Evolutionary conservation across 2,329 filamentous ascomycete species (phyloP), one percentile per base, ranked within the genome.

Genomic region (Phialophora tarda): DNA sequence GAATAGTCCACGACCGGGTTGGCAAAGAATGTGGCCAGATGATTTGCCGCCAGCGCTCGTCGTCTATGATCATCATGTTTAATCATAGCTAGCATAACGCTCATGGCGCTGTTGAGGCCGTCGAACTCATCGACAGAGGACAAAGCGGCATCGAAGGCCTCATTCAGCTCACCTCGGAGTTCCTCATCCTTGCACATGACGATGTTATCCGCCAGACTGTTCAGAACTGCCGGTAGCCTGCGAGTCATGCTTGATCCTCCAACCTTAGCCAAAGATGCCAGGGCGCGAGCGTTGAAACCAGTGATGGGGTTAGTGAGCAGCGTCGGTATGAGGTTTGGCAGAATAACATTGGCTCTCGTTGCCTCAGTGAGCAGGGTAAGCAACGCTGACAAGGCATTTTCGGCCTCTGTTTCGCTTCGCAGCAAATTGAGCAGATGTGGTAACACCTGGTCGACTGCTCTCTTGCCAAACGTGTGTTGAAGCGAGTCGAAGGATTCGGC

Each of bases 401-500:
- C 91, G 38, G 95, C 95, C 70, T 96, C 88, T 11, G 90, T 88
- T 64, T 97, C 91, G 56, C 89, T 90, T 63, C 93, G 89, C 66
- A 99, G 82, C n/a, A 98, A 86, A 75, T 88, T 94, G 75, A 99
- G 89, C 32, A 99, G 88, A 80, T 93, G 90, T 62, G 96, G 96
- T 69, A 99, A 84, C 26, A 99, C 95, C 77, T 98, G 93, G 75
- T 99, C 94, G 59, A 99, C 91, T 62, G 93, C 93, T 74, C 88
- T 91, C 84, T 97, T 98, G 82, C 95, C 95, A 69, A 98, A 84
- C 59, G 96, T 91, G 74, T 94, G 91, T 78, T 99, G 95, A 65
- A 99, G 80, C 38, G 93, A 92, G 78, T 99, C 95, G 75, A 99
- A 99, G 1, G 95, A 95, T 79, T 99, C 95, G 24, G 96, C 95